Conservation (phyloP, 176 grass and related monocot species). For the Rhynchospora tenuis region DNA sequence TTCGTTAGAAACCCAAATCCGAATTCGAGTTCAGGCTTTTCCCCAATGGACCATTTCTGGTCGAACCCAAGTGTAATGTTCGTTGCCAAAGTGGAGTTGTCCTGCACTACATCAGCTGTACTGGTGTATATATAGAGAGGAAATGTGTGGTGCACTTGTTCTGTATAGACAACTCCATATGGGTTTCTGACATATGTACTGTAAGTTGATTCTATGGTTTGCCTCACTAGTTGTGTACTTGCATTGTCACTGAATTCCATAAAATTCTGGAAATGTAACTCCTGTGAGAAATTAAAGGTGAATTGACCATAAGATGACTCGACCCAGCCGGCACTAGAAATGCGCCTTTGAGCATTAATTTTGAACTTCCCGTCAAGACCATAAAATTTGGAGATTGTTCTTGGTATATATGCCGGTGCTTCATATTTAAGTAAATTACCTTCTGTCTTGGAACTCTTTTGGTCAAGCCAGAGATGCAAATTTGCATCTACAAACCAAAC, state of each 20-base stretch:
- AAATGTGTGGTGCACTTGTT: slow-evolving; percentile 51
- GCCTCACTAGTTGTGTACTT: slow-evolving; percentile 30
- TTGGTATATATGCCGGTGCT: slow-evolving; percentile 28
- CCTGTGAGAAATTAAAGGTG: slow-evolving; percentile 54
- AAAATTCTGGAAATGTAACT: slow-evolving; percentile 44
- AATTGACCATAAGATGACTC: slow-evolving; percentile 60
- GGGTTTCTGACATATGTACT: slow-evolving; percentile 32
- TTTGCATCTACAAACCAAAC: slow-evolving; percentile 76
- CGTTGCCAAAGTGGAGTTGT: slow-evolving; percentile 25
- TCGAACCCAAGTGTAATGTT: slow-evolving; percentile 35
- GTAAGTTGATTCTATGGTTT: slow-evolving; percentile 51
- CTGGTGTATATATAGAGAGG: slow-evolving; percentile 37
- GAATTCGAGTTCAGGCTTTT: slow-evolving; percentile 30
- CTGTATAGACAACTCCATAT: slow-evolving; percentile 40
- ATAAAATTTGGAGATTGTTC: slow-evolving; percentile 5
- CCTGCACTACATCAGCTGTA: slow-evolving; percentile 25
- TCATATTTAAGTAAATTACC: slow-evolving; percentile 43
- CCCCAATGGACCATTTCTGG: slow-evolving; percentile 56
- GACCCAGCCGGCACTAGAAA: slow-evolving; percentile 59
- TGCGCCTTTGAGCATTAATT: slow-evolving; percentile 44
- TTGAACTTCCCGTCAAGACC: slow-evolving; percentile 22
- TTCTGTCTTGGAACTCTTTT: slow-evolving; percentile 22
- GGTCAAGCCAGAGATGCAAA: slow-evolving; percentile 85
- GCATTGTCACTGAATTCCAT: slow-evolving; percentile 24
- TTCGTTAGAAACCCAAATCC: slow-evolving; percentile 48